Base-by-base conservation (phyloP, 495 filamentous ascomycete genomes). In the Penicillium fimorum region DNA sequence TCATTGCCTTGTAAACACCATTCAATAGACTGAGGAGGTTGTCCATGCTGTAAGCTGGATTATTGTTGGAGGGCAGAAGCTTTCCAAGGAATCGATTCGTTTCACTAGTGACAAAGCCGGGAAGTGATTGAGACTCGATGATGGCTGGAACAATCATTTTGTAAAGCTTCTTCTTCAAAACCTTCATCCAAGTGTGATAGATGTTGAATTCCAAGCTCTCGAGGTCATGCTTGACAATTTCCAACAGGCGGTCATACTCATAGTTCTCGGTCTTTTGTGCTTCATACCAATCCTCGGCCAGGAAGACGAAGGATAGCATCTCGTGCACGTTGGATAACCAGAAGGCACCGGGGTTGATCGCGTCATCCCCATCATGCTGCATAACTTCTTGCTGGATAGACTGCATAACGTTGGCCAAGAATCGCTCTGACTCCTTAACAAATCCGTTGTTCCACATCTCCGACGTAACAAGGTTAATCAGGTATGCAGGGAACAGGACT, bases 371-470 rank as follows among this genome's bases (percentile, higher is more conserved):
- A 53, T 97, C 92, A 65, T 97, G 90, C 61, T 96, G 88, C 95
- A 97, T 97, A 47, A 99, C 94, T 67, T 97, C 94, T 67, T 97
- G 93, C 67, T 99, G 94, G 63, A 99, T 96, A 18, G 90, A 95
- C 69, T 97, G 94, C 94, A 99, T 99, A 62, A 99, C 93, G 69
- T 97, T 99, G 55, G 94, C 94, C 52, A 99, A 77, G 79, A 99
- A 99, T 53, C 92, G 89, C 75, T 99, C 94, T 22, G 94, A 97
- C 76, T 99, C 94, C 78, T 99, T 97, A 59, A 99, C 95, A 68
- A 96, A 99, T 25, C 94, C 94, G 65, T 99, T 99, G 79, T 99
- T 99, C 94, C 94, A 99, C 94, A 99, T 99, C 75, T 99, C 94
- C 12, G 91, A 96, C 13, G 94, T 99, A 45, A 99, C 94, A 30